Base-by-base conservation (phyloP, 2,329 filamentous ascomycete species). In the Verticillium zaregamsianum region DNA sequence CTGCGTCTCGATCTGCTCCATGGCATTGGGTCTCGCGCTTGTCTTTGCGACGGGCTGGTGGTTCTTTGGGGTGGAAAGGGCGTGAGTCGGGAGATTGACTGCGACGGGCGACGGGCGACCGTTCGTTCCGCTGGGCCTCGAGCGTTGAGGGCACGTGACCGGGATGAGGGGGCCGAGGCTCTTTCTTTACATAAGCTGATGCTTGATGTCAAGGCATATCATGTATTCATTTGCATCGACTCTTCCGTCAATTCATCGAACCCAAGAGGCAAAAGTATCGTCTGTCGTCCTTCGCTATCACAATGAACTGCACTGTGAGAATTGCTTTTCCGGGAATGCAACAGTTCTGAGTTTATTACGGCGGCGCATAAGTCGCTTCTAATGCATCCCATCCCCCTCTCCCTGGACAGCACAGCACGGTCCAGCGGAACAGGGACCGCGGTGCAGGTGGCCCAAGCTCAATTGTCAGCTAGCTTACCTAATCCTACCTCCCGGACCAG, bases 1-100 rank as follows among this genome's bases (percentile, higher is more conserved):
- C 73, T 84, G 82, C 62, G 76, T 79, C 69, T 83, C 80, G 67
- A 84, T 80, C 70, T 80, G 81, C 69, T 85, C 81, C 82, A 85
- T 85, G 61, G 59, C 45, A 45, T 52, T 31, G 40, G 40, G 28
- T 52, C 28, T 40, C 23, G 23, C 20, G 3, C 15, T 31, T 40
- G 37, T n/a, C 37, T 58, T 33, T 20, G 37, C 25, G 33, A 39
- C 35, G n/a, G 55, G 28, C 5, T 45, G 15, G 9, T 17, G 20
- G 23, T 40, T 23, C 14, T 32, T 31, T 15, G 17, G 31, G 37
- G 37, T 12, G 37, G 37, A 40, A 40, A n/a, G 6, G 20, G 20
- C 45, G 45, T n/a, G 9, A 49, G 32, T 31, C 40, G 57, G 17
- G 39, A 17, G 40, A 59, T n/a, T 40, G 32, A 58, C 33, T 23